Evolutionary conservation across 2,329 filamentous ascomycete species (phyloP), one percentile per base, ranked within the genome.

Genomic region (Colletotrichum sp.): DNA sequence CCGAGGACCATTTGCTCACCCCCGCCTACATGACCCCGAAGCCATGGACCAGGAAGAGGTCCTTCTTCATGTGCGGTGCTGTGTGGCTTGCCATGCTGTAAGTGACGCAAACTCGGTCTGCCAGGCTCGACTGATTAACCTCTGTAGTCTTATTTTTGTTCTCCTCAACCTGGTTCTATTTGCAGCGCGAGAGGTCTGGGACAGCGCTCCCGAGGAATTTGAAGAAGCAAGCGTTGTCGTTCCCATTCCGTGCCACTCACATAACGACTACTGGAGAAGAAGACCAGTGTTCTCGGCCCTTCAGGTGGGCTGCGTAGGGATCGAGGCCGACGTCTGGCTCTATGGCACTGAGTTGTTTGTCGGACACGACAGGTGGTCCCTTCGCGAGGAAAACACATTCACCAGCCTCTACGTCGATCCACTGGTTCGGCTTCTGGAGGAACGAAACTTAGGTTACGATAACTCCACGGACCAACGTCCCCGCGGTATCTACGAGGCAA

Each of bases 301-400:
- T 2, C 82, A 85, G 9, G 88, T 89, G 7, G 91, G 92, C 8
- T 93, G 91, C 78, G 90, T 90, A 8, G 90, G 92, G 12, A 87
- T 94, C 5, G 93, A 95, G 83, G 93, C 92, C 4, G 94, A 95
- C 80, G 90, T 95, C 26, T 95, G 92, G 92, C 85, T 91, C 2
- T 88, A 88, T 64, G 86, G 89, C 71, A 81, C 81, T 32, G 84
- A 85, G 13, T 86, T 95, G 8, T 90, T 90, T 60, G 90, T 95
- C 58, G 93, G 93, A 5, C 94, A 95, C 81, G 89, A 90, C 63
- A 86, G 83, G 87, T 88, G 5, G 87, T 89, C 1, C 81, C 94
- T 36, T 88, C 88, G 28, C 81, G 82, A 21, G 88, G 89, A 24
- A 70, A 88, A 90, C 32, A 94, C 93, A 0, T 90, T 95, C n/a